Evolutionary conservation across 805 yeast species (phyloP), one percentile per base, ranked within the genome.

Genomic region (Ogataea zsoltii): DNA sequence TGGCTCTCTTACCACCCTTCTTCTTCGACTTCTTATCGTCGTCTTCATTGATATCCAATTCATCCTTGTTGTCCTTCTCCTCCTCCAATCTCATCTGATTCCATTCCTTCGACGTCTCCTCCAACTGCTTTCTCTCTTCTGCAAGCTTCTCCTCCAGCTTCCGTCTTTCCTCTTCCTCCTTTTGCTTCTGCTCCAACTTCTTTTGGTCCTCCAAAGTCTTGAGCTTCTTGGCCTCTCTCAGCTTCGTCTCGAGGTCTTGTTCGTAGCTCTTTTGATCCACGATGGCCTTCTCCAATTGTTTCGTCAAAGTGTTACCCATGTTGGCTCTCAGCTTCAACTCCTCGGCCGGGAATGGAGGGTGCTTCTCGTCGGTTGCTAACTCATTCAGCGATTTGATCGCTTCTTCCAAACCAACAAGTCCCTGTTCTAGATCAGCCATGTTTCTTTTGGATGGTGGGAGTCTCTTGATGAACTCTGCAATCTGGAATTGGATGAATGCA

Each of bases 261-360:
- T 88, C 91, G 63, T 75, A 82, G 50, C 76, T 83, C 53, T 74
- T 71, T 53, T 94, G 97, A 53, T 88, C 92, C 19, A 76, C 80
- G 41, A 85, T 69, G 23, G 83, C 79, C 48, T 83, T 78, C 54
- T 77, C 85, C 52, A 94, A 74, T 61, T 90, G 85, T 47, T 79
- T 82, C 50, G 78, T 72, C 61, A 90, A 73, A 0, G 96, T 86
- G 45, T 82, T 79, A 61, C 96, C 97, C 76, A 89, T 77, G 54
- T 79, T 78, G n/a, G 94, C 92, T 68, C 97, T 82, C 54, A 90
- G 84, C 57, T 82, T 84, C 54, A 94, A 72, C 51, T 91, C 97
- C 15, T 80, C 80, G 21, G 85, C 74, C 2, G 95, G 85, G 62
- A 80, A 88, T 28, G 96, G 96, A 10, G 95, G 83, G 54, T 77